These are phyloP conservation scores for Camellia sinensis DNA, from an alignment of 148 eudicot genomes.

Conservation along the genomic window DNA sequence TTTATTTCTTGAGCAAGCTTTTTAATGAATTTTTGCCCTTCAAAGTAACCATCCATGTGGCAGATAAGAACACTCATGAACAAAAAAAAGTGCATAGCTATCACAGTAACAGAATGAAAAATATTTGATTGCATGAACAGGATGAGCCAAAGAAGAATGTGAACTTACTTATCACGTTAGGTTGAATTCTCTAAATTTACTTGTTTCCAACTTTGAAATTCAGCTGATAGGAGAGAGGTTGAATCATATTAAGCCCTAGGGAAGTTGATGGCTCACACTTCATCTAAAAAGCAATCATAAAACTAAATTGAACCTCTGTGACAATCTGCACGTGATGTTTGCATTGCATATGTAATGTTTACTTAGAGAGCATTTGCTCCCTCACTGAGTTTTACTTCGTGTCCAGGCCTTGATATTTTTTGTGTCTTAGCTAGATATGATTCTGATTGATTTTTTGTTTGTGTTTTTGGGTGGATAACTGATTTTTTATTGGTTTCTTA, in stretches of 20 bases:
- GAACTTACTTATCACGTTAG: neutral
- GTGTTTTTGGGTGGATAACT: neutral
- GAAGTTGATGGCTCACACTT: neutral
- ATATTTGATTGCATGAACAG: neutral
- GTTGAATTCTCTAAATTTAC: neutral
- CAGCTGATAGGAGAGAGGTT: neutral
- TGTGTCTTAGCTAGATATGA: neutral
- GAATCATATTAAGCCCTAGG: neutral
- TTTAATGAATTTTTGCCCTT: no score
- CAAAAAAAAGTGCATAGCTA: neutral
- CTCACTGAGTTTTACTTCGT: neutral
- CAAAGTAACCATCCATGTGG: neutral
- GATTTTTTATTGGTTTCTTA: neutral
- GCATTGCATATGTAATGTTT: neutral
- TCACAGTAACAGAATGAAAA: neutral
- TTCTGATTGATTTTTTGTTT: neutral
- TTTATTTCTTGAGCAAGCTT: no score
- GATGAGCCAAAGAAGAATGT: slow-evolving; percentile 3
- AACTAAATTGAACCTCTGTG: neutral
- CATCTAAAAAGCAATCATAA: neutral
- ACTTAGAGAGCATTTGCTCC: neutral
- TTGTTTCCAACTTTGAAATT: neutral
- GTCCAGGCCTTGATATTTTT: neutral
- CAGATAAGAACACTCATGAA: no score
- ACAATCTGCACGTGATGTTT: neutral